Conservation (phyloP, 2,329 filamentous ascomycete genomes). For the Pseudogymnoascus sp. region DNA sequence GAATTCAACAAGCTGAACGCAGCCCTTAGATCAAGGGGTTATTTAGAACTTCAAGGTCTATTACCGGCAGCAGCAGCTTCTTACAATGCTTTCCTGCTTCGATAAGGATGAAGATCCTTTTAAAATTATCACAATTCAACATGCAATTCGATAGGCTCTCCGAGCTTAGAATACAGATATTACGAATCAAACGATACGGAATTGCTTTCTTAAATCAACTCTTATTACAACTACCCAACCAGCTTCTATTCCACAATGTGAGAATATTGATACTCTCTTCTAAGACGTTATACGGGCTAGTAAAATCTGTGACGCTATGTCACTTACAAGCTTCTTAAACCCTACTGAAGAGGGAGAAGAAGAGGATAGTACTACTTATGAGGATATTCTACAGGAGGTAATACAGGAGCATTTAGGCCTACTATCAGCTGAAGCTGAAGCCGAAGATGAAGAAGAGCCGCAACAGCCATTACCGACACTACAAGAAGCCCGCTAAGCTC, state of each 20-base stretch:
- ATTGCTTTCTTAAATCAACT: not conserved
- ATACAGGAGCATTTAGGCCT: too few relatives aligned
- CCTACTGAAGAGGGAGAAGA: not conserved
- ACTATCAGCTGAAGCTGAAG: too few relatives aligned
- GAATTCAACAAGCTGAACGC: not conserved
- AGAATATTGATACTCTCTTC: not conserved
- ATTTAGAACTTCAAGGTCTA: not conserved
- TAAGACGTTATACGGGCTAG: not conserved
- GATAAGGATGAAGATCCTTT: not conserved
- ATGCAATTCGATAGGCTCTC: not conserved
- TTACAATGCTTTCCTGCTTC: not conserved
- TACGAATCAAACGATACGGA: not conserved
- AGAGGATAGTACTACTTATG: not conserved
- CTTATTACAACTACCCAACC: conserved; percentile 20
- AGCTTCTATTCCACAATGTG: not conserved
- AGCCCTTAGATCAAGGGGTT: not conserved
- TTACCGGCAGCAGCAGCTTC: not conserved
- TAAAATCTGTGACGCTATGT: not conserved
- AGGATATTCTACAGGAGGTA: too few relatives aligned
- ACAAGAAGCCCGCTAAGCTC: too few relatives aligned
- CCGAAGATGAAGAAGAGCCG: too few relatives aligned
- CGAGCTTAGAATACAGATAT: not conserved
- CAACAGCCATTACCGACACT: too few relatives aligned
- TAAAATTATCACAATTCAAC: not conserved
- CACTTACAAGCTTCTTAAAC: not conserved